Evolutionary conservation across 106 monocot species (phyloP).

Genomic region (Amphibolis antarctica): DNA sequence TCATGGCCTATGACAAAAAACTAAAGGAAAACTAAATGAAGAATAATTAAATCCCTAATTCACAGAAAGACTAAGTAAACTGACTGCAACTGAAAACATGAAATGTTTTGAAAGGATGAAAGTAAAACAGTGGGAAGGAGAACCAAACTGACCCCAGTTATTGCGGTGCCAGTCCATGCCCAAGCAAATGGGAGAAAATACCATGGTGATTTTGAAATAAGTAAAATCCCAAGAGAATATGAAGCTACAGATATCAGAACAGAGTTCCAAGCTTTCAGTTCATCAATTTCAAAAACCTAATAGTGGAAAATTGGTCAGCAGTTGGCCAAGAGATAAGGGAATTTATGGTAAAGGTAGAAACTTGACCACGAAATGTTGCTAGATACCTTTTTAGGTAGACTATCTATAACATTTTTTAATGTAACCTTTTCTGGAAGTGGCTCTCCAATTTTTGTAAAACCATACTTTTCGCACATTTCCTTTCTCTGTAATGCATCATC

Average conservation of each 20-base stretch:
- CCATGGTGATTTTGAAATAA: constrained; percentile 77
- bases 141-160: constrained; percentile 61
- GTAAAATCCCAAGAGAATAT: constrained; percentile 61
- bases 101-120: neutral
- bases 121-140: neutral
- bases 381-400: constrained; percentile 78
- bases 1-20: constrained; percentile 99
- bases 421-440: constrained; percentile 63
- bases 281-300: constrained; percentile 96
- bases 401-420: constrained; percentile 66
- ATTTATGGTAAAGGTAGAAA: neutral
- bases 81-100: neutral
- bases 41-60: no score
- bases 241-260: constrained; percentile 71
- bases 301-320: constrained; percentile 7
- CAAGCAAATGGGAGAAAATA: constrained; percentile 88
- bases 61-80: neutral
- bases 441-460: constrained; percentile 86
- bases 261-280: constrained; percentile 84
- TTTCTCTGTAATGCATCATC: constrained; percentile 41
- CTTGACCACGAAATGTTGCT: neutral
- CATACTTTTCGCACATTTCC: constrained; percentile 68
- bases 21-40: constrained; percentile 19
- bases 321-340: neutral
- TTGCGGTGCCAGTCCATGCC: constrained; percentile 96